phyloP scores from a whole-genome alignment of 345 rosid genomes.

The Syzygium aromaticum region DNA sequence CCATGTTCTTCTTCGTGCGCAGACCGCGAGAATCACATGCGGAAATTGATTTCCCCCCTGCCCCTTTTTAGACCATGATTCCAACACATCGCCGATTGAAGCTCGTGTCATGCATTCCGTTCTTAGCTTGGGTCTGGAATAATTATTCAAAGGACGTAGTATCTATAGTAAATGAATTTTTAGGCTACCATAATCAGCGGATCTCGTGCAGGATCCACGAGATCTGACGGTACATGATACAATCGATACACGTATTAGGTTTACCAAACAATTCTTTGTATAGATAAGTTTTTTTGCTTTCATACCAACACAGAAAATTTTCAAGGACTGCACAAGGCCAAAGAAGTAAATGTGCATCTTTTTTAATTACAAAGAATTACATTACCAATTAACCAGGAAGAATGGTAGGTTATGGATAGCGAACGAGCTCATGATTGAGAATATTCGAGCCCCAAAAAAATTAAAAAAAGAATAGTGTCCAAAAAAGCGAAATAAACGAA shows the following conservation, averaged over 20 bases:
- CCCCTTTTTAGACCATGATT: too few relatives aligned
- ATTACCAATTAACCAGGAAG: neutral
- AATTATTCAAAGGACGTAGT: neutral
- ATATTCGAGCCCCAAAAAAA: neutral
- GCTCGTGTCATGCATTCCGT: too few relatives aligned
- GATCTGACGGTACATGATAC: neutral
- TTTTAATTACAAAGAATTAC: neutral
- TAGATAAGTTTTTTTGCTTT: neutral
- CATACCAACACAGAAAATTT: neutral
- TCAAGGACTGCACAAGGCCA: neutral
- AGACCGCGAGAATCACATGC: neutral
- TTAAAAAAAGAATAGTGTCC: neutral
- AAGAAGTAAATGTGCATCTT: neutral
- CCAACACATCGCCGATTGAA: too few relatives aligned
- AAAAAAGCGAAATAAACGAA: neutral
- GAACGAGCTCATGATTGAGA: neutral
- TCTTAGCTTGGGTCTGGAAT: too few relatives aligned
- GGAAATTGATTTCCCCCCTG: neutral
- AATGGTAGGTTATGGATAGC: neutral
- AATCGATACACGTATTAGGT: neutral
- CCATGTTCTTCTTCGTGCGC: neutral
- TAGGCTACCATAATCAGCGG: neutral
- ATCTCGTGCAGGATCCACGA: neutral
- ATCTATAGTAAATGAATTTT: neutral
- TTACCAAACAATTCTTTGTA: neutral